Percentiles rank a stretch among this genome's conserved stretches.
phyloP scores from a whole-genome alignment of 2,329 filamentous ascomycete genomes.

The Graphilbum fragrans region DNA sequence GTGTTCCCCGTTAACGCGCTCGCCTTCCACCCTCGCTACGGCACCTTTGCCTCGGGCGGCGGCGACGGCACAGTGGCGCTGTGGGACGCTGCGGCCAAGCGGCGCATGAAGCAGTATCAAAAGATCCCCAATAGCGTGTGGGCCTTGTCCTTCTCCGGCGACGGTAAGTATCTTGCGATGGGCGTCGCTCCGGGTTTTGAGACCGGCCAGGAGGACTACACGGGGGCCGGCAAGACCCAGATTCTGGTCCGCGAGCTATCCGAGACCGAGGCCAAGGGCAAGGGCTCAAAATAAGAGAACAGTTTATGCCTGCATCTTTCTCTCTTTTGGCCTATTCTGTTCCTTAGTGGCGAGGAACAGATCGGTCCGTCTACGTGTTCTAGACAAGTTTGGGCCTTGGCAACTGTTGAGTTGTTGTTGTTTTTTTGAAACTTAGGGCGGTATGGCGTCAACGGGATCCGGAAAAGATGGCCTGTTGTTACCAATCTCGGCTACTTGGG shows the following conservation, averaged over 20 bases:
- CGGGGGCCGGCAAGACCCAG: slow-evolving; percentile 58
- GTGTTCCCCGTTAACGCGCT: slow-evolving; percentile 88
- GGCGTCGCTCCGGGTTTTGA: slow-evolving; percentile 81
- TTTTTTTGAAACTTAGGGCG: not conserved
- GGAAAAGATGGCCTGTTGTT: not conserved
- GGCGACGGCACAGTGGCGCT: slow-evolving; percentile 86
- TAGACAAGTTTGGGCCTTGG: too few relatives aligned
- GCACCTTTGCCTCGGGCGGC: slow-evolving; percentile 80
- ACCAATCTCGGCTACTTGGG: not conserved
- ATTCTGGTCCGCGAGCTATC: slow-evolving; percentile 74
- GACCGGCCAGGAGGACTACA: slow-evolving; percentile 70
- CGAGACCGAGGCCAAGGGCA: slow-evolving; percentile 80
- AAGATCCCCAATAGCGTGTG: slow-evolving; percentile 70
- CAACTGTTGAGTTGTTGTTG: not conserved
- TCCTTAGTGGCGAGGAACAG: too few relatives aligned
- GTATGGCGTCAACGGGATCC: slow-evolving; percentile 2
- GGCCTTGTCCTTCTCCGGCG: slow-evolving; percentile 61
- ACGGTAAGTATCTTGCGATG: slow-evolving; percentile 69
- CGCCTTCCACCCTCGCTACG: slow-evolving; percentile 70
- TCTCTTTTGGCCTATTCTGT: not conserved
- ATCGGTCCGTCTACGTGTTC: not conserved
- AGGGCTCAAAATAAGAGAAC: slow-evolving; percentile 52
- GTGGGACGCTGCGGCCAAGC: slow-evolving; percentile 86
- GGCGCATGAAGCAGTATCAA: slow-evolving; percentile 80
- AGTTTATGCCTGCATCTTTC: not conserved